Base-by-base conservation (phyloP, 768 basidiomycete genomes). In the Boletus subcaerulescens region DNA sequence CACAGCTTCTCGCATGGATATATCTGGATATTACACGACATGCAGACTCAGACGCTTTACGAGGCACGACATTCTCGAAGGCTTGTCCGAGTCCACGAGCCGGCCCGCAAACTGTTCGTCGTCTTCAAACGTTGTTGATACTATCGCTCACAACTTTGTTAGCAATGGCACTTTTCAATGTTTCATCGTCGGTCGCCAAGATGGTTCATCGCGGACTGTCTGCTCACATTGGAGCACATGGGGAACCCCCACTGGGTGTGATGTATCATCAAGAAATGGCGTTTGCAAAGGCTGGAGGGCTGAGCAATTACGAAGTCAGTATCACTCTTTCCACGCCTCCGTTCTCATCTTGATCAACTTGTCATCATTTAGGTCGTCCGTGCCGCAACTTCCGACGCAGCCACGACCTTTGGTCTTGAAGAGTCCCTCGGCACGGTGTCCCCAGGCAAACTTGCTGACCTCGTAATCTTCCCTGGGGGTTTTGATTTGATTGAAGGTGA, bases 231-330 rank as follows among this genome's bases (percentile, higher is more conserved):
- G 88, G 87, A 22, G 87, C 87, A 0, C 88, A 90, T 62, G 88
- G 88, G 17, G 84, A 89, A 65, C 79, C 81, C 3, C 87, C 88
- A 0, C 67, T 87, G 12, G 88, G 88, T 1, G 63, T 85, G n/a
- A 87, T 86, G 71, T 91, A 89, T 60, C 88, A 90, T 55, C 80
- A 82, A 18, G 88, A 90, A 62, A 86, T 89, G 82, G 76, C 73
- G 48, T 87, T 87, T 65, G 75, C 85, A 24, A 73, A 74, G 44
- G 72, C 75, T 14, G 88, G 88, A 20, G 88, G 88, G 3, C 68
- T 89, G 59, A 82, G 71, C 26, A 86, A 85, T 61, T 90, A 87
- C 61, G 84, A 89, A 77, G 87, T 85, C 32, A 8, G 63, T 42
- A 20, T 40, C 17, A 29, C 15, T 45, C 52, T 46, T 38, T 41